Base-by-base conservation (phyloP, 768 basidiomycete species). In the Lactifluus pinguis region DNA sequence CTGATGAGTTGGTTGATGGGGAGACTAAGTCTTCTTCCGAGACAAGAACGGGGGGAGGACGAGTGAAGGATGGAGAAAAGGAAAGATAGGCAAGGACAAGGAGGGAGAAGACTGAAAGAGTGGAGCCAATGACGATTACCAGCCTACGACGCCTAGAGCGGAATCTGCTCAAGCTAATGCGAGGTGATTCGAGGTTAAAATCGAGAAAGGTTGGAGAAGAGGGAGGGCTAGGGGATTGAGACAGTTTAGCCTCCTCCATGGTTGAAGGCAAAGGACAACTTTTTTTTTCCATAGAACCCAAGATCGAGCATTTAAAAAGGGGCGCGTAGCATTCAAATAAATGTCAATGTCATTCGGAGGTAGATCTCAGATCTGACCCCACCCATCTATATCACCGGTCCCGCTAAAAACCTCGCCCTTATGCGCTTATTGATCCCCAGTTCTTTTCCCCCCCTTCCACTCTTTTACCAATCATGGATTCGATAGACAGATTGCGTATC, bases 401-500 rank as follows among this genome's bases (percentile, higher is more conserved):
- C 45, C 55, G 21, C 44, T 25, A 25, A 61, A 57, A 58, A 34
- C 17, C 25, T 25, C 25, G n/a, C n/a, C n/a, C n/a, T n/a, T n/a
- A n/a, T n/a, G n/a, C n/a, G n/a, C n/a, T n/a, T n/a, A n/a, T n/a
- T n/a, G n/a, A n/a, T 6, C 47, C 45, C 51, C 25, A n/a, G n/a
- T n/a, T n/a, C n/a, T n/a, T 39, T 19, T 13, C 32, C 44, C 17
- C 25, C n/a, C 25, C 25, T 25, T 19, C 49, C 50, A 52, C 44
- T 25, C 36, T 42, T 25, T 30, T 14, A 25, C 3, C 19, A 15
- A 67, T 47, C 52, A 76, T 77, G 75, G 60, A 68, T 55, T 49
- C 68, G 61, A 51, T 69, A 56, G 63, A 72, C 65, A 69, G 72
- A 64, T 63, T 79, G 58, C 76, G 84, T 70, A 83, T 89, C 50